A percentile compares a stretch with the other conserved stretches of the same genome.
phyloP scores from a whole-genome alignment of 192 early-diverging fungal species.

The Pilaira anomala region DNA sequence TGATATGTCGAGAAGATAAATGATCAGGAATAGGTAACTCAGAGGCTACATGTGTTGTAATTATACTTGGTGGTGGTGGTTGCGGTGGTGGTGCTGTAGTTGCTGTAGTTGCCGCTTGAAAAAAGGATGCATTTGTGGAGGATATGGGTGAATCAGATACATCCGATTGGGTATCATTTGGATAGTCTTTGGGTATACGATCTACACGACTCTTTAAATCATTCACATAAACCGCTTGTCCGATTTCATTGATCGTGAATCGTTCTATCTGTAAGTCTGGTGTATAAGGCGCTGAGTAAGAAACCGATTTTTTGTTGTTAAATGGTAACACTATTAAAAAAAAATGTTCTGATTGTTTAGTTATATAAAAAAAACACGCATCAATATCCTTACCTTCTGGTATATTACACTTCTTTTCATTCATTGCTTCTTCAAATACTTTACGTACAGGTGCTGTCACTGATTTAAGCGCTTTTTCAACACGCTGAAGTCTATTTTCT shows the following conservation, averaged over 20 bases:
- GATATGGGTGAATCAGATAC: constrained; percentile 13
- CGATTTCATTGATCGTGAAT: constrained; percentile 33
- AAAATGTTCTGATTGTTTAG: neutral
- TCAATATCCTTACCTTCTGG: too few relatives aligned
- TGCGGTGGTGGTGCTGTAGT: constrained; percentile 3
- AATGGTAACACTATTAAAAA: neutral
- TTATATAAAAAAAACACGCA: neutral
- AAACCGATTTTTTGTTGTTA: neutral
- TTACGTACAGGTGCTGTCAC: constrained; percentile 21
- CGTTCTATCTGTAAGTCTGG: constrained; percentile 11
- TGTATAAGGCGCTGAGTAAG: constrained; percentile 7
- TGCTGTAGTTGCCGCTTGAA: neutral
- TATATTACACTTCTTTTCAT: neutral
- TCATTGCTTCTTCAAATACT: constrained; percentile 11
- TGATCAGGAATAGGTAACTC: constrained; percentile 12
- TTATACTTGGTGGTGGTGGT: neutral
- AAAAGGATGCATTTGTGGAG: constrained; percentile 5
- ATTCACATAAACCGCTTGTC: constrained; percentile 30
- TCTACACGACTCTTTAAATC: constrained; percentile 17
- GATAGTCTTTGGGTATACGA: constrained; percentile 11
- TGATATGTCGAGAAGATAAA: neutral
- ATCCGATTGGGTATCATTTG: constrained; percentile 17
- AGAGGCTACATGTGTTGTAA: neutral
- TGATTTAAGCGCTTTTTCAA: constrained; percentile 31
- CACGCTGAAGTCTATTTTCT: constrained; percentile 28